Evolutionary conservation across 140 eudicot species (phyloP).

Genomic region (Oenanthe javanica): DNA sequence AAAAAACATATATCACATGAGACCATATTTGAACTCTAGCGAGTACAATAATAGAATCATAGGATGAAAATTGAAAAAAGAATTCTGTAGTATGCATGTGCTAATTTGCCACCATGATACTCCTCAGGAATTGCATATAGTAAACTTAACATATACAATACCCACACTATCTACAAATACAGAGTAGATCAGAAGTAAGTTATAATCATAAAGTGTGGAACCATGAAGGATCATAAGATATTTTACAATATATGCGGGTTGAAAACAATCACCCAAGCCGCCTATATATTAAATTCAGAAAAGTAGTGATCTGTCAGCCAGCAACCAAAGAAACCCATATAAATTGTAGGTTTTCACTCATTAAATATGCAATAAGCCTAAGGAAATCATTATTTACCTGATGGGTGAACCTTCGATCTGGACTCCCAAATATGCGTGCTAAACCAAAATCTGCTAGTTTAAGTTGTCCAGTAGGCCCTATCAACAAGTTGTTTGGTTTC

Average conservation of each 20-base stretch:
- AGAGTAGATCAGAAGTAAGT: not conserved
- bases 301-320: not conserved
- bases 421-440: slow-evolving; percentile 93
- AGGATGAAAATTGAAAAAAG: not conserved
- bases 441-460: slow-evolving; percentile 97
- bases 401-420: slow-evolving; percentile 90
- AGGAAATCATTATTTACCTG: slow-evolving; percentile 40
- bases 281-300: not conserved
- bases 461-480: slow-evolving; percentile 83
- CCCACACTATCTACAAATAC: not conserved
- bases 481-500: slow-evolving; percentile 95
- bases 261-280: not conserved
- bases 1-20: not conserved
- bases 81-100: not conserved
- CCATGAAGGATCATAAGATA: not conserved
- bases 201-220: not conserved
- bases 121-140: not conserved
- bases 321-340: not conserved
- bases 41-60: not conserved
- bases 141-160: not conserved
- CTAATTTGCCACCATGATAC: not conserved
- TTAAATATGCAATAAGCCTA: not conserved
- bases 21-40: not conserved
- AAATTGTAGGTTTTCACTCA: not conserved
- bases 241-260: not conserved